phyloP scores from a whole-genome alignment of 1,284 basidiomycete genomes.

The Grifola frondosa region DNA sequence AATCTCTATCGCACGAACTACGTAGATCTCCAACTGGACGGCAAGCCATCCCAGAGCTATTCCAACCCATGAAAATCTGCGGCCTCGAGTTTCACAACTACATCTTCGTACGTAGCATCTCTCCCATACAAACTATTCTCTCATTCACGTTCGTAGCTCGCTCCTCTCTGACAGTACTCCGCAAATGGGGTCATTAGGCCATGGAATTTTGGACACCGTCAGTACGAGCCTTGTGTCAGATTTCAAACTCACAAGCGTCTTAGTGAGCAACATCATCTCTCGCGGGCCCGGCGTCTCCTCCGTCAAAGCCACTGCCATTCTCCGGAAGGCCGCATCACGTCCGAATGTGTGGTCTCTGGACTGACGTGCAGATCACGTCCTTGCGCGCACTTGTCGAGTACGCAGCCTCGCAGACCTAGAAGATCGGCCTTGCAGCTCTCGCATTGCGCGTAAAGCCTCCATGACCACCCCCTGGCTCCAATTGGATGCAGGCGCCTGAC shows the following conservation, averaged over 20 bases:
- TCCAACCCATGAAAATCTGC: slow-evolving; percentile 28
- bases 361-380: slow-evolving; percentile 65
- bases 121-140: too few species aligned
- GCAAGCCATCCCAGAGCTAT: not conserved
- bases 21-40: too few species aligned
- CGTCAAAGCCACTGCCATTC: slow-evolving; percentile 71
- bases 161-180: slow-evolving; percentile 79
- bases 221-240: slow-evolving; percentile 22
- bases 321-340: slow-evolving; percentile 77
- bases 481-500: slow-evolving; percentile 55
- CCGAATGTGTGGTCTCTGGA: slow-evolving; percentile 72
- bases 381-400: slow-evolving; percentile 68
- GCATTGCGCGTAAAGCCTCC: slow-evolving; percentile 73
- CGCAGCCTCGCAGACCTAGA: slow-evolving; percentile 60
- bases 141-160: too few species aligned
- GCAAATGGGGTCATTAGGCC: slow-evolving; percentile 66
- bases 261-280: slow-evolving; percentile 39
- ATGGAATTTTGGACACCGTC: slow-evolving; percentile 75
- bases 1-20: too few species aligned
- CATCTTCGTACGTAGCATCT: slow-evolving; percentile 2
- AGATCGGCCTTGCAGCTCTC: slow-evolving; percentile 75
- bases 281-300: slow-evolving; percentile 60
- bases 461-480: slow-evolving; percentile 64
- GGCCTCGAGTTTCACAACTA: slow-evolving; percentile 23
- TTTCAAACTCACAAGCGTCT: not conserved